Base-by-base conservation (phyloP, 345 rosid species). In the Excoecaria agallocha region DNA sequence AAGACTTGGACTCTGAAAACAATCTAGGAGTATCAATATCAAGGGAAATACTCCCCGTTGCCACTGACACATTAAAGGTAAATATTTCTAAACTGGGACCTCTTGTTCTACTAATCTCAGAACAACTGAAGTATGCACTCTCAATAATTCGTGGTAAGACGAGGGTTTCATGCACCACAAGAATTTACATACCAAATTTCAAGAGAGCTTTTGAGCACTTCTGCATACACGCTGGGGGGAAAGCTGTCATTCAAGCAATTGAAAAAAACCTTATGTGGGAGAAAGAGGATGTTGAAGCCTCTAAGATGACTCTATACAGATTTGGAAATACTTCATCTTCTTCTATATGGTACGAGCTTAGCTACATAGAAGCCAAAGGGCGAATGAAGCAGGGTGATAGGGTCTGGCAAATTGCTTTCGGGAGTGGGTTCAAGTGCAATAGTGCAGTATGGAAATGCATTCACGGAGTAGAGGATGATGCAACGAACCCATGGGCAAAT, bases 291-390 rank as follows among this genome's bases (percentile, higher is more conserved):
- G 63, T 39, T 15, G 70, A 74, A 43, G 48, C 62, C 8, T 61
- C 76, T 7, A 63, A 41, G 63, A 74, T 74, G 70, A 74, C 70
- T 55, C 63, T 65, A 52, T 25, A 74, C 55, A 74, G 70, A 55
- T 65, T 51, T 22, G 70, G 77, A 65, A 64, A 55, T 15, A 74
- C 64, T 22, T 74, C 77, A 15, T 74, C 62, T 8, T 74, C 77
- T 1, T 74, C 62, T 17, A 52, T 74, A 25, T 64, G 54, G 64
- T 52, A 64, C 9, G 55, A 65, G 54, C 63, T 64, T 5, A 12
- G 54, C 19, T 54, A 64, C 10, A 65, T 52, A 54, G 70, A 65
- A 54, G 55, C 41, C 16, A 65, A 25, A 54, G 43, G 77, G 22
- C 48, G 64, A 38, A 74, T 74, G 64, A 74, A 65, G 39, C 30